Evolutionary conservation across 768 basidiomycete genomes (phyloP).

Genomic region (Boletus reticulatus): DNA sequence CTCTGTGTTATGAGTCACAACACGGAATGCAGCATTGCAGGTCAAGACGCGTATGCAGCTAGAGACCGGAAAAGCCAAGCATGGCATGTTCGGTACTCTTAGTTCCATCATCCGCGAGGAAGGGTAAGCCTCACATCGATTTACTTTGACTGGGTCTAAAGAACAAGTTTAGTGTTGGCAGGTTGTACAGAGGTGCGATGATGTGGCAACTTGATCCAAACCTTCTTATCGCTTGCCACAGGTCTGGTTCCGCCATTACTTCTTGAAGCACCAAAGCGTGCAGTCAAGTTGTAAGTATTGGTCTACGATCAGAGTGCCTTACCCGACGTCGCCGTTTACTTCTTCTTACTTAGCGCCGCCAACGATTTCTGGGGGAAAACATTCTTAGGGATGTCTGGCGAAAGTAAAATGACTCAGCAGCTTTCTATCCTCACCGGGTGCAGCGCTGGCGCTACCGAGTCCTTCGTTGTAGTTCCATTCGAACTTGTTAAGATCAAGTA

Average conservation of each 20-base stretch:
- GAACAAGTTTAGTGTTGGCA: slow-evolving; percentile 51
- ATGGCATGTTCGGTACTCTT: slow-evolving; percentile 83
- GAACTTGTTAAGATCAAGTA: slow-evolving; percentile 90
- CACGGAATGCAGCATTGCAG: slow-evolving; percentile 36
- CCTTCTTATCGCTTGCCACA: slow-evolving; percentile 22
- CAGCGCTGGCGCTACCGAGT: slow-evolving; percentile 94
- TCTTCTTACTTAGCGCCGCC: slow-evolving; percentile 50
- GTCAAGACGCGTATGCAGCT: slow-evolving; percentile 99
- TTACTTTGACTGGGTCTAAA: not conserved
- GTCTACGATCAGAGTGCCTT: not conserved
- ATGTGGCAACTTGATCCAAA: not conserved
- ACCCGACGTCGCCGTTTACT: not conserved
- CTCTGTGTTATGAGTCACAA: not conserved
- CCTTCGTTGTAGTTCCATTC: slow-evolving; percentile 93
- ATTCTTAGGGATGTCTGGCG: slow-evolving; percentile 58
- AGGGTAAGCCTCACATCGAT: slow-evolving; percentile 56
- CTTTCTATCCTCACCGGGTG: slow-evolving; percentile 91
- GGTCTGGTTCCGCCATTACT: slow-evolving; percentile 94
- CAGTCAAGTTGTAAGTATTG: slow-evolving; percentile 80
- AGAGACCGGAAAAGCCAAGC: slow-evolving; percentile 74
- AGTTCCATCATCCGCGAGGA: slow-evolving; percentile 81
- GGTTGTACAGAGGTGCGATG: slow-evolving; percentile 79
- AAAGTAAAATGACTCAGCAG: slow-evolving; percentile 82
- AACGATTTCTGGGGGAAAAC: slow-evolving; percentile 97
- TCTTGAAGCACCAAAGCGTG: slow-evolving; percentile 97